Base-by-base conservation (phyloP, 768 basidiomycete species). In the Mycena metata region DNA sequence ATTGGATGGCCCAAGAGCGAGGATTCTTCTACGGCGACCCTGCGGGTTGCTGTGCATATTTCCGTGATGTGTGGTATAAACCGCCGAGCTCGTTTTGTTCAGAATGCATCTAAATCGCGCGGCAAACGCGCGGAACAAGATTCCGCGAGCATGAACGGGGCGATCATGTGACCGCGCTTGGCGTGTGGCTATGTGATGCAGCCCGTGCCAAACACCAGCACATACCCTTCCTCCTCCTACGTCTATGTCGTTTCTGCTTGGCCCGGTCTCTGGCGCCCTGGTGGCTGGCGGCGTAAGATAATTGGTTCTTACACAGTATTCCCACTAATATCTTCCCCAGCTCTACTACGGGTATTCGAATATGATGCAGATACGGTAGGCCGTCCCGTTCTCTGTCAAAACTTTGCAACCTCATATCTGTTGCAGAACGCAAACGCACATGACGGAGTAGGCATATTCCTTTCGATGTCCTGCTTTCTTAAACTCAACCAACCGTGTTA, bases 281-380 rank as follows among this genome's bases (percentile, higher is more conserved):
- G 85, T 88, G 57, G 90, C 90, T 41, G 90, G 90, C 60, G 90
- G 90, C 69, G 90, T 89, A 77, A 74, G 86, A 80, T 65, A 15
- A 21, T 15, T 0, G 5, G 1, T 8, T 52, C 21, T n/a, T 42
- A 17, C 26, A 3, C 5, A 49, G 30, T 46, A 15, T 26, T 26
- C 16, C 13, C 47, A 49, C 46, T 24, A 43, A 30, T 57, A 42
- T 26, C 21, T 23, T 24, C 35, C 61, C 13, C 69, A 90, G 90
- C 82, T 91, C 7, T 92, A 91, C 78, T 91, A 91, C 76, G 90
- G 89, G 24, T 89, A 91, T 75, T 91, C 90, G 3, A 88, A 85
- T 72, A 74, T 90, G 76, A 89, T 91, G 54, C 84, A 86, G 55
- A 84, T 85, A 50, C 83, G 83, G 90, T 89, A 59, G 45, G 83